Evolutionary conservation across 2,329 filamentous ascomycete species (phyloP).

Genomic region (Aspergillus tubingensis): DNA sequence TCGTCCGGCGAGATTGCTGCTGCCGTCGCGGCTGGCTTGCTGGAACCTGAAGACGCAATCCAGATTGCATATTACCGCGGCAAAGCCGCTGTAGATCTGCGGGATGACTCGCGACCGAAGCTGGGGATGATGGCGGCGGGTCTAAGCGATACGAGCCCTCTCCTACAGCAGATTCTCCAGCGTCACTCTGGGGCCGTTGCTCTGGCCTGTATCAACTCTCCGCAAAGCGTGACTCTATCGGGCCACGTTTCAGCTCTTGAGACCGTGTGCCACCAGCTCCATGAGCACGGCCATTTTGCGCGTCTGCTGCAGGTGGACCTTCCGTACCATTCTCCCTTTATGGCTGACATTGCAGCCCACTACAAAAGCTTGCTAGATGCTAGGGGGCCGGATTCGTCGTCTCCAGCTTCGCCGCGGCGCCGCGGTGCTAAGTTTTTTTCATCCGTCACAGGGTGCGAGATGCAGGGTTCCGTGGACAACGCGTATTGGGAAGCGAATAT

Average conservation of each 20-base stretch:
- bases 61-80: slow-evolving; percentile 21
- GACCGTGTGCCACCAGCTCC: slow-evolving; percentile 26
- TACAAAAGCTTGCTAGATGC: too few relatives aligned
- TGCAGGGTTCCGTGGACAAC: neutral
- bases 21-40: neutral
- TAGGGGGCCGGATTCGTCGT: too few relatives aligned
- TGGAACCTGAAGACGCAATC: too few relatives aligned
- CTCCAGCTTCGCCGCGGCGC: too few relatives aligned
- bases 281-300: slow-evolving; percentile 22
- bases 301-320: slow-evolving; percentile 25
- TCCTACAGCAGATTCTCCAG: neutral
- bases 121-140: slow-evolving; percentile 31
- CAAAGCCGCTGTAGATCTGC: too few relatives aligned
- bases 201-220: slow-evolving; percentile 43
- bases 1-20: neutral
- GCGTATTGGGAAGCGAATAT: slow-evolving; percentile 13
- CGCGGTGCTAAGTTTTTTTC: slow-evolving; percentile 5
- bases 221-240: slow-evolving; percentile 40
- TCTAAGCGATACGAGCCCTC: slow-evolving; percentile 8
- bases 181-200: too few relatives aligned
- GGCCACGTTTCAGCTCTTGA: slow-evolving; percentile 17
- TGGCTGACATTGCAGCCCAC: slow-evolving; percentile 20
- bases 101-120: neutral
- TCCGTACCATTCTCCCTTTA: slow-evolving; percentile 32
- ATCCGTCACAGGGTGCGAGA: slow-evolving; percentile 3